Evolutionary conservation across 1,139 yeast species (phyloP).

Genomic region (Geotrichum reessii): DNA sequence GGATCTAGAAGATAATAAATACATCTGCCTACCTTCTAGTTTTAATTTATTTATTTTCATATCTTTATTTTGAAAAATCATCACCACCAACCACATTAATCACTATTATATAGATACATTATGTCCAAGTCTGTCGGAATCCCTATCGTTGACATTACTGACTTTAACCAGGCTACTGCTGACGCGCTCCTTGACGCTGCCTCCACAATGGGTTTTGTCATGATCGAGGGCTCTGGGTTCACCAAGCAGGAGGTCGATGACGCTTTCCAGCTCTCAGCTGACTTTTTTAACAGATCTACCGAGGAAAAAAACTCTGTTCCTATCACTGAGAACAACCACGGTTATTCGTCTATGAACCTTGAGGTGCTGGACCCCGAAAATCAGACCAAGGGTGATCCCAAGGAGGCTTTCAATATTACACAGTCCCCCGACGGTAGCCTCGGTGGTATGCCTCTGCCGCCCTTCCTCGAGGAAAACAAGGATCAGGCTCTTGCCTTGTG

Average conservation of each 20-base stretch:
- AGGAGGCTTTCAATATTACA: conserved; percentile 46
- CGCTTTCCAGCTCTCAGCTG: conserved; percentile 49
- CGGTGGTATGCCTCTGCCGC: conserved; percentile 40
- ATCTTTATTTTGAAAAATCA: not conserved
- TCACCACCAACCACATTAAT: not conserved
- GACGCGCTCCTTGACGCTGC: conserved; percentile 57
- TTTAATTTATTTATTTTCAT: not conserved
- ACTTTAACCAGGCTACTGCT: conserved; percentile 43
- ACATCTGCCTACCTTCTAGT: not conserved
- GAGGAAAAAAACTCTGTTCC: conserved; percentile 46
- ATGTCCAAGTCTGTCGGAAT: conserved; percentile 7
- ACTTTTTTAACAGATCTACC: conserved; percentile 50
- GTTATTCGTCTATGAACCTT: conserved; percentile 55
- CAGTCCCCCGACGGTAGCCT: conserved; percentile 31
- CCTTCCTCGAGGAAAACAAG: conserved; percentile 30
- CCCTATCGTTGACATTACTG: conserved; percentile 46
- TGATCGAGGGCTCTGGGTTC: conserved; percentile 68
- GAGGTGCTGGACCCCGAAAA: conserved; percentile 46
- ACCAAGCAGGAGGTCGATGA: conserved; percentile 51
- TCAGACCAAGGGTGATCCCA: conserved; percentile 53
- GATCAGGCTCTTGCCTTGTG: conserved; percentile 31
- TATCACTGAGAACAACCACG: conserved; percentile 52
- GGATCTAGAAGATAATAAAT: not conserved
- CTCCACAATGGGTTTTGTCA: conserved; percentile 61
- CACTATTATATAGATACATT: not conserved